Base-by-base conservation (phyloP, 805 yeast species). In the Cephaloascus fragrans region DNA sequence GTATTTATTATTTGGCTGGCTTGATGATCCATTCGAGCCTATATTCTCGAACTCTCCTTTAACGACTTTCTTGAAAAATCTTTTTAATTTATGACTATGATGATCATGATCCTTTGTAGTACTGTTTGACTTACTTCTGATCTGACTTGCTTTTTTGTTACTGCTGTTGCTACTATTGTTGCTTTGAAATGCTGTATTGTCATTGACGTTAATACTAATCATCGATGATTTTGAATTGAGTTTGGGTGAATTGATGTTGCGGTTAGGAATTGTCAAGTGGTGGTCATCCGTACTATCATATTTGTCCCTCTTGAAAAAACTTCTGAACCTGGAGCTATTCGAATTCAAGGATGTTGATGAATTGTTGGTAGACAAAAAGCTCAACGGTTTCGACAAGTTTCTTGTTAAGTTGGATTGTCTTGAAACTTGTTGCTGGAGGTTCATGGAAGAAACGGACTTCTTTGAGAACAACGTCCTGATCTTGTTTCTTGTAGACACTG, bases 31-130 rank as follows among this genome's bases (percentile, higher is more conserved):
- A 42, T 34, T 20, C 32, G 38, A 37, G 26, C 39, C 20, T 23
- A 37, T 36, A 19, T 35, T 31, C 31, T 38, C 18, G 35, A 42
- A 29, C 47, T 41, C 44, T 38, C 37, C 10, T 15, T 47, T 45
- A 3, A 47, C 42, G 31, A 70, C 55, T 44, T 71, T 75, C 50
- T 74, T 73, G 53, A 77, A 67, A 51, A 74, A 76, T 39, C 82
- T 52, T 46, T 63, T 71, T 47, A 77, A 53, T 16, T 60, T 53
- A 38, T 56, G 51, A 41, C 60, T 64, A 40, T 48, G 54, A 18
- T 47, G 40, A 18, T 32, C 39, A 20, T 23, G 43, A 19, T 37
- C n/a, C n/a, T n/a, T n/a, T n/a, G n/a, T n/a, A n/a, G n/a, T n/a
- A n/a, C n/a, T n/a, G n/a, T n/a, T n/a, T n/a, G n/a, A n/a, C n/a